These are phyloP conservation scores for Coniosporium apollinis DNA, from an alignment of 495 filamentous ascomycete species.

Conservation along the genomic window DNA sequence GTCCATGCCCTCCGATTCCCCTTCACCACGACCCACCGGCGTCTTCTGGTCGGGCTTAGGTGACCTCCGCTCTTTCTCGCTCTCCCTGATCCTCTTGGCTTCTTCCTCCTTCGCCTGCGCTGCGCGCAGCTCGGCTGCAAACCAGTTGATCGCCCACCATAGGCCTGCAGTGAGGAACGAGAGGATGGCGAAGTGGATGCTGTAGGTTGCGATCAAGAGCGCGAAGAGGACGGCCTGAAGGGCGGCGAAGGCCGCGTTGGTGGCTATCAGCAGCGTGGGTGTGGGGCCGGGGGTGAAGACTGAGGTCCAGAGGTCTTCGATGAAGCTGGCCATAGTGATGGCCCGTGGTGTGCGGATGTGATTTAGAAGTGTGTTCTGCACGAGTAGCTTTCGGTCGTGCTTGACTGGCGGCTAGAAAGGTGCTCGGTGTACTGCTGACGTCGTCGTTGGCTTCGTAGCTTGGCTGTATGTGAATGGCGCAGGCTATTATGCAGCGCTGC, in stretches of 20 bases:
- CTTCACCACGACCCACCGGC: slow-evolving; percentile 1
- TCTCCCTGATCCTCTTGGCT: slow-evolving; percentile 34
- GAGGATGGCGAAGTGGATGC: slow-evolving; percentile 72
- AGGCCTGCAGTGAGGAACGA: slow-evolving; percentile 62
- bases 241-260: slow-evolving; percentile 72
- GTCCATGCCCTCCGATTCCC: not conserved
- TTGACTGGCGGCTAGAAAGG: too few relatives aligned
- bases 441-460: too few relatives aligned
- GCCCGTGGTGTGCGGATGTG: too few relatives aligned
- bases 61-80: slow-evolving; percentile 19
- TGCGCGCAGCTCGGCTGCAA: slow-evolving; percentile 57
- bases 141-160: slow-evolving; percentile 96
- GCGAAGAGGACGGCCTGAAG: slow-evolving; percentile 62
- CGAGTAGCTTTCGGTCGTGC: too few relatives aligned
- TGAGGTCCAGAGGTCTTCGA: slow-evolving; percentile 71
- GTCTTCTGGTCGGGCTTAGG: not conserved
- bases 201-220: slow-evolving; percentile 68
- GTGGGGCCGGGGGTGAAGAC: slow-evolving; percentile 87
- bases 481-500: too few relatives aligned
- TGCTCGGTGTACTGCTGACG: too few relatives aligned
- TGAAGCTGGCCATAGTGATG: slow-evolving; percentile 63
- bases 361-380: too few relatives aligned
- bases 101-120: slow-evolving; percentile 48
- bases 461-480: too few relatives aligned
- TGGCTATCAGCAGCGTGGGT: slow-evolving; percentile 71